phyloP scores from a whole-genome alignment of 2,329 filamentous ascomycete genomes.

The Xylaria sp. region DNA sequence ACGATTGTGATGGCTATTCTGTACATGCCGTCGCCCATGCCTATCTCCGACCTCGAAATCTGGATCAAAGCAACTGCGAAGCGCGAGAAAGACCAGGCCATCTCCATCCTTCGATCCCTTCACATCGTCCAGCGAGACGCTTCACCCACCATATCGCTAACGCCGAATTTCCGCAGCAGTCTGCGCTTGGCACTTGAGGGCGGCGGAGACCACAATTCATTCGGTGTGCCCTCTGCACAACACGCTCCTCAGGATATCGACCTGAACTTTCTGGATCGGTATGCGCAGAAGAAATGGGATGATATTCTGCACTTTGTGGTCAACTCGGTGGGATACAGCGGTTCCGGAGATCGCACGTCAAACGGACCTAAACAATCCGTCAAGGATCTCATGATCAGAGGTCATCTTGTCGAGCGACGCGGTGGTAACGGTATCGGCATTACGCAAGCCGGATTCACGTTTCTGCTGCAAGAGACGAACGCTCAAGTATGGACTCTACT shows the following conservation, averaged over 20 bases:
- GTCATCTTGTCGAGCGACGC: slow-evolving; percentile 67
- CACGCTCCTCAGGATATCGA: slow-evolving; percentile 59
- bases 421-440: slow-evolving; percentile 58
- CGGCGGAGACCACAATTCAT: slow-evolving; percentile 77
- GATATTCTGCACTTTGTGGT: slow-evolving; percentile 95
- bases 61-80: slow-evolving; percentile 70
- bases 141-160: slow-evolving; percentile 68
- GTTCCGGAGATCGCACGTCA: slow-evolving; percentile 27
- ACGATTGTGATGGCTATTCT: slow-evolving; percentile 92
- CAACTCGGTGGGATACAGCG: slow-evolving; percentile 58
- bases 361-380: slow-evolving; percentile 67
- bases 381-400: slow-evolving; percentile 74
- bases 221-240: slow-evolving; percentile 75
- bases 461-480: slow-evolving; percentile 89
- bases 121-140: slow-evolving; percentile 75
- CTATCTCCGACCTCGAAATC: slow-evolving; percentile 71
- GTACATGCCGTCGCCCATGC: slow-evolving; percentile 78
- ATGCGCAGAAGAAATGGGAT: slow-evolving; percentile 88
- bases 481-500: slow-evolving; percentile 95
- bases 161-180: slow-evolving; percentile 75
- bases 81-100: slow-evolving; percentile 73
- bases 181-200: slow-evolving; percentile 84
- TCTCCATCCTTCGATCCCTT: slow-evolving; percentile 76
- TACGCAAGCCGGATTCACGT: slow-evolving; percentile 89
- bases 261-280: slow-evolving; percentile 70